Evolutionary conservation across 1,284 basidiomycete species (phyloP), one percentile per base, ranked within the genome.

Genomic region (Quambalaria eucalypti): DNA sequence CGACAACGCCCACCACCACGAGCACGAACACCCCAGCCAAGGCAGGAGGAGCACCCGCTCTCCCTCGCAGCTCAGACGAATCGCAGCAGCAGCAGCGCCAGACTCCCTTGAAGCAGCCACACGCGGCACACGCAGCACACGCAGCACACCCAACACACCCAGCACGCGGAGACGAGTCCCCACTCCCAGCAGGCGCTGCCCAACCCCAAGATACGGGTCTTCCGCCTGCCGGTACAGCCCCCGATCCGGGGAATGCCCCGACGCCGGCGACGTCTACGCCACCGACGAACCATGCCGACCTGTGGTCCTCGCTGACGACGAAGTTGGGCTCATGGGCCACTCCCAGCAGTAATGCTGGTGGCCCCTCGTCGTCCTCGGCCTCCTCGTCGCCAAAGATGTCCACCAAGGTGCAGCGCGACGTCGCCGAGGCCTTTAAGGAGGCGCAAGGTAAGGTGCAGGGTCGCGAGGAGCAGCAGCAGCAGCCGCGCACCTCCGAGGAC

Each of bases 391-490:
- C 60, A 0, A 33, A 51, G 8, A 23, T 65, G 16, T 59, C 59
- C 8, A 56, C 55, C 1, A 56, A 56, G 14, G 56, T 56, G 26
- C 58, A 54, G 39, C 50, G 57, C n/a, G 56, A 60, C 44, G 57
- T 64, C 26, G 53, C 61, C 31, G 51, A 56, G 36, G 50, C 65
- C 10, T 65, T 62, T 51, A 67, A 65, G 46, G 61, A 64, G 39
- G 65, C 63, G 2, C 65, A 65, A 38, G 52, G 50, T 28, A 54
- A 39, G 36, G 21, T 10, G 21, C 36, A 39, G 36, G 21, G 36
- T 39, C 36, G 10, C 36, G 10, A 39, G 10, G 16, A 39, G 21
- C 16, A 39, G 36, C 36, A 39, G 21, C 16, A 21, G 16, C 4
- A 21, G 21, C 36, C 36, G 16, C 21, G 16, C 36, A 14, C 36